These are phyloP conservation scores for Globisporangium perplexum DNA, from an alignment of 352 stramenopile species.

Conservation along the genomic window DNA sequence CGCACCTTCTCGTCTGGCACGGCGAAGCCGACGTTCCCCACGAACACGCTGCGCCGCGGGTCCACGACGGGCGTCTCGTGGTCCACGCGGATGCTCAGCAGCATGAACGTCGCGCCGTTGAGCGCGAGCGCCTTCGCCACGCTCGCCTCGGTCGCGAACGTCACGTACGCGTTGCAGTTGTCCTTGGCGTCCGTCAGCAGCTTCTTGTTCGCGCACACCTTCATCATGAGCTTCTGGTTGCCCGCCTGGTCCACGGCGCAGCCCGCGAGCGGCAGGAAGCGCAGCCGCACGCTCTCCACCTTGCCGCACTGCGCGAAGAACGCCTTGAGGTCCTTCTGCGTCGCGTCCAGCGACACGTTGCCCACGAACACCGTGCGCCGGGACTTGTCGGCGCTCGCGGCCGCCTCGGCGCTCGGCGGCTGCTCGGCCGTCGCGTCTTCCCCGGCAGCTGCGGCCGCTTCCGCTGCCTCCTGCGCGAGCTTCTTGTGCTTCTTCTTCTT, in stretches of 20 bases:
- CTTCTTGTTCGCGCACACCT: slow-evolving; percentile 89
- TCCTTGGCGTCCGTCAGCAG: slow-evolving; percentile 80
- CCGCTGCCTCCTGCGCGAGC: slow-evolving; percentile 7
- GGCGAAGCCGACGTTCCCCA: slow-evolving; percentile 88
- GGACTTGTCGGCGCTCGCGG: slow-evolving; percentile 40
- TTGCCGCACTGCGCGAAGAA: slow-evolving; percentile 84
- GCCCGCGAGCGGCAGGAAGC: slow-evolving; percentile 82
- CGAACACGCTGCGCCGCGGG: slow-evolving; percentile 82
- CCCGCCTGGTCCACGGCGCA: slow-evolving; percentile 78
- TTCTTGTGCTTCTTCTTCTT: slow-evolving; percentile 38
- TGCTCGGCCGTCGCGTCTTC: slow-evolving; percentile 4
- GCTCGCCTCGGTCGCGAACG: slow-evolving; percentile 56
- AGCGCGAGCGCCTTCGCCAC: slow-evolving; percentile 61
- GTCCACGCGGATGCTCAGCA: slow-evolving; percentile 67
- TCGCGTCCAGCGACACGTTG: slow-evolving; percentile 87
- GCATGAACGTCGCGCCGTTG: slow-evolving; percentile 62
- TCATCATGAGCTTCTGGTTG: slow-evolving; percentile 91
- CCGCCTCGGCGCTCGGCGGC: slow-evolving; percentile 4
- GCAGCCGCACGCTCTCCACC: slow-evolving; percentile 82
- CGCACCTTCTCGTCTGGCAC: slow-evolving; percentile 73
- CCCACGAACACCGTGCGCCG: slow-evolving; percentile 89
- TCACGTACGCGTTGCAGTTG: slow-evolving; percentile 91
- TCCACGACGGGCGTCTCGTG: slow-evolving; percentile 60
- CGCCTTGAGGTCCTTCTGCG: slow-evolving; percentile 68
- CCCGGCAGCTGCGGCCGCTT: not conserved